These are phyloP conservation scores for Neopestalotiopsis sp. DNA, from an alignment of 2,329 filamentous ascomycete species.

Conservation along the genomic window DNA sequence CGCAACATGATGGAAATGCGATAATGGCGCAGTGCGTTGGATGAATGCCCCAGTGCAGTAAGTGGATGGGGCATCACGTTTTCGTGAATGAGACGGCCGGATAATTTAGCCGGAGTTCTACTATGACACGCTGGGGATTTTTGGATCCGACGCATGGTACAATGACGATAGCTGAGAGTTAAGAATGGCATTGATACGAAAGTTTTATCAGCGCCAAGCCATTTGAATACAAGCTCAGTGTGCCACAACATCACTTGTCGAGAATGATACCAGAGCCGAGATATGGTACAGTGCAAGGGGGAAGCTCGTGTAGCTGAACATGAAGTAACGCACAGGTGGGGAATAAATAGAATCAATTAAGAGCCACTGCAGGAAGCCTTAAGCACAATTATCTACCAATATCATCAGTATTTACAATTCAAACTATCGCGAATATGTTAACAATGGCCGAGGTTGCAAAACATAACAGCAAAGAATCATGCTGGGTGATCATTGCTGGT, in stretches of 20 bases:
- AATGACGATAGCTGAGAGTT: background rate
- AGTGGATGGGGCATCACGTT: too few relatives aligned
- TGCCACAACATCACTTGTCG: background rate
- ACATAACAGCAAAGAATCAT: constrained; percentile 54
- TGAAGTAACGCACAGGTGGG: background rate
- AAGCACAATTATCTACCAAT: background rate
- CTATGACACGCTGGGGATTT: background rate
- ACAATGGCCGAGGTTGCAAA: constrained; percentile 25
- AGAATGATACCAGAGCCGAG: too few relatives aligned
- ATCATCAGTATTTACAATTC: background rate
- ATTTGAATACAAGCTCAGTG: background rate
- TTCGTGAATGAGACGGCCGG: background rate
- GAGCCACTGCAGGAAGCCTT: background rate
- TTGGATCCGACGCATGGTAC: background rate
- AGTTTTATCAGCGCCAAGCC: background rate
- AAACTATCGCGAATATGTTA: background rate
- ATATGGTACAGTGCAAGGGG: too few relatives aligned
- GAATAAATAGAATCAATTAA: background rate
- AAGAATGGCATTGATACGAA: too few relatives aligned
- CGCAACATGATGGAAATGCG: too few relatives aligned
- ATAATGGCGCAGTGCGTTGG: too few relatives aligned
- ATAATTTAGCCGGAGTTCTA: background rate
- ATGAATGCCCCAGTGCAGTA: too few relatives aligned
- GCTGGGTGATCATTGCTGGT: constrained; percentile 73
- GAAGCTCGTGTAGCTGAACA: background rate